Evolutionary conservation across 2,329 filamentous ascomycete species (phyloP).

Genomic region (Colletotrichum tabaci): DNA sequence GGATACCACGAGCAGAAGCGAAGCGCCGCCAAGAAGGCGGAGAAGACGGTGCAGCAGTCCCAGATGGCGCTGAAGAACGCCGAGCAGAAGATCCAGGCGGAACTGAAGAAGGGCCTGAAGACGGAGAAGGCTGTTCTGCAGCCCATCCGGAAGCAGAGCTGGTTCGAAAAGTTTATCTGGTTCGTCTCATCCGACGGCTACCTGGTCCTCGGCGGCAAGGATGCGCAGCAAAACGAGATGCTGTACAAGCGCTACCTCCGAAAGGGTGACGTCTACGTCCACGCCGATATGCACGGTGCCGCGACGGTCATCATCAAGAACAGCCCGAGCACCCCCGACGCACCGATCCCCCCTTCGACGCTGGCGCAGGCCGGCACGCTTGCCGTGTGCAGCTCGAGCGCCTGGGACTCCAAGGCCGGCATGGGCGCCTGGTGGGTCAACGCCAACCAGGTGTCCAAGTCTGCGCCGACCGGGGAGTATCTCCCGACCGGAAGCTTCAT

Average conservation of each 20-base stretch:
- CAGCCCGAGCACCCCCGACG: conserved; percentile 80
- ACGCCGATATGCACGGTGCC: conserved; percentile 90
- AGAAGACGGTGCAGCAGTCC: conserved; percentile 88
- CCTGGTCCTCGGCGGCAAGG: conserved; percentile 89
- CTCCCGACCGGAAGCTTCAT: conserved; percentile 84
- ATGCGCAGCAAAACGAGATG: conserved; percentile 90
- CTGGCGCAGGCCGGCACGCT: conserved; percentile 90
- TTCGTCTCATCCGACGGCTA: conserved; percentile 98
- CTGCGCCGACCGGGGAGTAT: conserved; percentile 83
- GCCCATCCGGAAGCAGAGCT: conserved; percentile 85
- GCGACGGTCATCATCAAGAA: conserved; percentile 93
- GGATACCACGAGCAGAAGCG: conserved; percentile 95
- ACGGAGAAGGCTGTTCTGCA: conserved; percentile 91
- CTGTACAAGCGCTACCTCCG: conserved; percentile 90
- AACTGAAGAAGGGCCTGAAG: conserved; percentile 90
- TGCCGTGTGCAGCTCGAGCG: conserved; percentile 86
- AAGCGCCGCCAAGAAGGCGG: conserved; percentile 85
- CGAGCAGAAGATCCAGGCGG: conserved; percentile 87
- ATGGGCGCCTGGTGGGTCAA: conserved; percentile 98
- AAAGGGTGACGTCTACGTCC: conserved; percentile 92
- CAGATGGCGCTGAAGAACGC: conserved; percentile 88
- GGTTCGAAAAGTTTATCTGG: conserved; percentile 98
- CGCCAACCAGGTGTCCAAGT: conserved; percentile 91
- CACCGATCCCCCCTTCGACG: conserved; percentile 92
- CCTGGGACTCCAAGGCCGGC: conserved; percentile 96